Percentiles rank a stretch among this genome's conserved stretches.
Conservation (phyloP, 73 alveolate genomes). For the Stentor roeselii region DNA sequence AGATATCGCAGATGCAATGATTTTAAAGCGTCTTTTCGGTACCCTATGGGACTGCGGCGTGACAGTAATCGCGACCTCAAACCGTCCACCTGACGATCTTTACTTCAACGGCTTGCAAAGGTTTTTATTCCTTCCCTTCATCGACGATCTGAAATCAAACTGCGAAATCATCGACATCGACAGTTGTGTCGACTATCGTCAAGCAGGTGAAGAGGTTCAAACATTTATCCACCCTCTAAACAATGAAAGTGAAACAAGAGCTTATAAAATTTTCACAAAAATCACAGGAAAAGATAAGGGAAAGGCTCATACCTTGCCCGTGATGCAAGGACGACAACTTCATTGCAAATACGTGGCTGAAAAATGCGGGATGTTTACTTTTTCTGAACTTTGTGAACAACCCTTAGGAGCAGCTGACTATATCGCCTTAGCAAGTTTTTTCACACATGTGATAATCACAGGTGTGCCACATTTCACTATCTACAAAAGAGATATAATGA, state of each 20-base stretch:
- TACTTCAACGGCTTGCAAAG: conserved; percentile 79
- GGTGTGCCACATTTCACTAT: conserved; percentile 64
- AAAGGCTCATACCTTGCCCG: conserved; percentile 40
- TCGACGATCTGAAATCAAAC: conserved; percentile 55
- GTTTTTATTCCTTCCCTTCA: conserved; percentile 78
- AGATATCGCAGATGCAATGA: conserved; percentile 95
- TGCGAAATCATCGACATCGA: conserved; percentile 61
- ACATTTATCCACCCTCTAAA: conserved; percentile 50
- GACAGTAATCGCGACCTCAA: conserved; percentile 79
- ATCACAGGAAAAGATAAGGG: conserved; percentile 52
- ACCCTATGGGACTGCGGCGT: conserved; percentile 70
- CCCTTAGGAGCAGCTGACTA: conserved; percentile 85
- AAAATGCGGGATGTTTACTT: conserved; percentile 66
- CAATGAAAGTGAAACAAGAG: conserved; percentile 34
- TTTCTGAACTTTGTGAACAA: conserved; percentile 72
- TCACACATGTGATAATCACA: conserved; percentile 64
- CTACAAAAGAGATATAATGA: conserved; percentile 59
- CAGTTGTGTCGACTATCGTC: conserved; percentile 56
- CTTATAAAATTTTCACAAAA: conserved; percentile 45
- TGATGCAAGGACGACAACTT: conserved; percentile 76
- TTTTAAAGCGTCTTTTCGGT: conserved; percentile 78
- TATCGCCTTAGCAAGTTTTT: conserved; percentile 66
- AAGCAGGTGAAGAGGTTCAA: conserved; percentile 48
- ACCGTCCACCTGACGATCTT: conserved; percentile 91
- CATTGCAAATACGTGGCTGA: conserved; percentile 39